phyloP scores from a whole-genome alignment of 106 monocot species.

The Posidonia australis region DNA sequence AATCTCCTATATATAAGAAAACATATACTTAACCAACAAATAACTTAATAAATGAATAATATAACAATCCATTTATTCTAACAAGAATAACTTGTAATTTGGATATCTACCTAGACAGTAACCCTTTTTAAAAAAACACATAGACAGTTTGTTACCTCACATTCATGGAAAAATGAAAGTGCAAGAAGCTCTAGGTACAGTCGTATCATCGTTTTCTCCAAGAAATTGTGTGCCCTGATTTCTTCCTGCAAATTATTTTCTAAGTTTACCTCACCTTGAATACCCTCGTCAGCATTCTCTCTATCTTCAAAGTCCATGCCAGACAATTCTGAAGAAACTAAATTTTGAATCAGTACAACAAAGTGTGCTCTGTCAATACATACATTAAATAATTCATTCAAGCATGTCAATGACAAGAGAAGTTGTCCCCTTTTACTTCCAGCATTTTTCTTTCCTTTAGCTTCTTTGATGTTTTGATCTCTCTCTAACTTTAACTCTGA shows the following conservation, averaged over 20 bases:
- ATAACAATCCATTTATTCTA: too few relatives aligned
- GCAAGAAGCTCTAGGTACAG: constrained; percentile 33
- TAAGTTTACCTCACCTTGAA: constrained; percentile 8
- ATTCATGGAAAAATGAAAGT: constrained; percentile 43
- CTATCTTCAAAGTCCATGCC: constrained; percentile 20
- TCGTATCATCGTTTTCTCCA: constrained; percentile 46
- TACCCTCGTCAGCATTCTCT: constrained; percentile 10
- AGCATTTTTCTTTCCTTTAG: constrained; percentile 35
- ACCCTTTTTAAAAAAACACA: neutral
- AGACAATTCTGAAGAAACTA: constrained; percentile 21
- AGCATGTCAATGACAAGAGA: constrained; percentile 45
- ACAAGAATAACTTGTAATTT: too few relatives aligned
- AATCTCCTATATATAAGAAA: too few relatives aligned
- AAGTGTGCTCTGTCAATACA: constrained; percentile 18
- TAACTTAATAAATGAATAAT: too few relatives aligned
- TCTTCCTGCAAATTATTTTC: constrained; percentile 7
- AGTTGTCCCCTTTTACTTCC: constrained; percentile 32
- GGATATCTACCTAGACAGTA: too few relatives aligned
- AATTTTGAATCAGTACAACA: constrained; percentile 34
- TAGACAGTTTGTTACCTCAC: constrained; percentile 35
- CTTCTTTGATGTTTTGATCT: constrained; percentile 33
- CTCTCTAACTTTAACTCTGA: constrained; percentile 28
- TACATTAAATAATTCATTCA: constrained; percentile 52
- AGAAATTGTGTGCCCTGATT: constrained; percentile 24
- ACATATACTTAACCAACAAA: too few relatives aligned